Evolutionary conservation across 2,329 filamentous ascomycete species (phyloP), one percentile per base, ranked within the genome.

Genomic region (Cytospora mali): DNA sequence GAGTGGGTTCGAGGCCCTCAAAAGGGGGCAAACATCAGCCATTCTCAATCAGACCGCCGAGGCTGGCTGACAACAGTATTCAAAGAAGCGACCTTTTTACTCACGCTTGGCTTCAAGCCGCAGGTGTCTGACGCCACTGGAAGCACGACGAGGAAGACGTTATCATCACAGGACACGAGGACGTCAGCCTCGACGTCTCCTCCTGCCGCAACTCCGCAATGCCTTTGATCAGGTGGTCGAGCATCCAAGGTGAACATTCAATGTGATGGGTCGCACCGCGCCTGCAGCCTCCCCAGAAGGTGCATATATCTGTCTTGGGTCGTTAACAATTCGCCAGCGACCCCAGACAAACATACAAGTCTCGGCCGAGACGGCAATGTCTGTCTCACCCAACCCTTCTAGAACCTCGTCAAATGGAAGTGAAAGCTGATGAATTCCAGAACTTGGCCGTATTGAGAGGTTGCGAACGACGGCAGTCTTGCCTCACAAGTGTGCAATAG

Each of bases 71-170:
- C 42, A 11, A 10, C 10, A 11, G 23, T 23, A 46, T 46, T 23
- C 42, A n/a, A 46, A 14, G 14, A 33, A 18, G 31, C 21, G 11
- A 29, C 33, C n/a, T 23, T 14, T 14, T 50, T 21, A 55, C 39
- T 50, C 21, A 55, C 55, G 51, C 62, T 58, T 58, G 46, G 27
- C 11, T 53, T 23, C 48, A 46, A 48, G 27, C n/a, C 59, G 39
- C 28, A 35, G 28, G 14, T n/a, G 9, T 9, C 29, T 55, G 59
- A 51, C 62, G 54, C 46, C 39, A 53, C 54, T 59, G 42, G 49
- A 48, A 55, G 35, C 59, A 28, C 25, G 18, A 10, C 33, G 35
- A 48, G 48, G 35, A 60, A 21, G 27, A 16, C 23, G 31, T 14
- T 16, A 21, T 9, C 39, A 16, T 54, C 33, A 27, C 42, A 11